phyloP scores from a whole-genome alignment of 192 early-diverging fungal species.

The Chytriomyces sp. region DNA sequence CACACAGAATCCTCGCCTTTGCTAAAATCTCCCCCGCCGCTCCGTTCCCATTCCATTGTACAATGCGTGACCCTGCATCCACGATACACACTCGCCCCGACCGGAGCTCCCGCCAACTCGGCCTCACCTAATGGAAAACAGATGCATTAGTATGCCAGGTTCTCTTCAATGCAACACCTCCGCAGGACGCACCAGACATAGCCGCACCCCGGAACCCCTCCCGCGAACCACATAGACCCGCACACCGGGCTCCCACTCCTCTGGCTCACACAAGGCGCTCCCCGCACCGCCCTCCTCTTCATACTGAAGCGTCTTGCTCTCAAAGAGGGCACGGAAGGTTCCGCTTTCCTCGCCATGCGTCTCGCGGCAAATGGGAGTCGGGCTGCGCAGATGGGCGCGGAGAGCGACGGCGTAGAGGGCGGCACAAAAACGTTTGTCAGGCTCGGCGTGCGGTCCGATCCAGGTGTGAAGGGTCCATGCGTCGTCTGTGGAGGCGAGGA shows the following conservation, averaged over 20 bases:
- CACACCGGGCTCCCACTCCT: constrained; percentile 36
- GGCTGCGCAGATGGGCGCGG: too few species aligned
- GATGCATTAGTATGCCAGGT: too few species aligned
- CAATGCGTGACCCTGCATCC: constrained; percentile 44
- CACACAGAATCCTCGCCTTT: constrained; percentile 48
- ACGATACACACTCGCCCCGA: constrained; percentile 43
- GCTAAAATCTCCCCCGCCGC: constrained; percentile 23
- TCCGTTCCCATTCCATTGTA: constrained; percentile 52
- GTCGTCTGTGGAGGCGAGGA: too few species aligned
- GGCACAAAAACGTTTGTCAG: constrained; percentile 57
- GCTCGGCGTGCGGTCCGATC: constrained; percentile 52
- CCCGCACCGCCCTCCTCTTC: constrained; percentile 36
- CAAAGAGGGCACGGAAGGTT: constrained; percentile 27
- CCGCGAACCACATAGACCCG: constrained; percentile 24
- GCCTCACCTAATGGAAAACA: too few species aligned
- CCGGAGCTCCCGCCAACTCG: constrained; percentile 20
- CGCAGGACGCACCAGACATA: too few species aligned
- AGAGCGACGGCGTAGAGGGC: constrained; percentile 55
- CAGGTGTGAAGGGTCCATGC: constrained; percentile 49
- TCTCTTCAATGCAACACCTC: too few species aligned
- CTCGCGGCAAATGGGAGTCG: constrained; percentile 27
- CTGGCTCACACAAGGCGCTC: constrained; percentile 45
- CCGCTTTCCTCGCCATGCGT: constrained; percentile 14
- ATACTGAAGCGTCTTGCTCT: constrained; percentile 15
- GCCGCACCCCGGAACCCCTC: background rate